Evolutionary conservation across 805 yeast genomes (phyloP).

Genomic region (Kodamaea laetipori): DNA sequence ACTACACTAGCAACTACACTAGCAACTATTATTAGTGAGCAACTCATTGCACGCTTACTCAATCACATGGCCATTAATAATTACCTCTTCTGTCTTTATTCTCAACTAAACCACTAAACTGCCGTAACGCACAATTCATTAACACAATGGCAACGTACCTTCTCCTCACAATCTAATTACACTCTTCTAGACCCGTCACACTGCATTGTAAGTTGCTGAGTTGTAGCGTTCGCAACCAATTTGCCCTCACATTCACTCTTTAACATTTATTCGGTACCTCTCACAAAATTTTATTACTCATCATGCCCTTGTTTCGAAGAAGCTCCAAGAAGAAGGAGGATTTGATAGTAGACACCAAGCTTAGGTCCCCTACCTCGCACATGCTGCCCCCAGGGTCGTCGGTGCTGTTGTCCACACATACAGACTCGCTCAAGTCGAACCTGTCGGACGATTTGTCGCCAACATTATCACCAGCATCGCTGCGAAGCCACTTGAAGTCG

Average conservation of each 20-base stretch:
- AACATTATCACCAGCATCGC: neutral
- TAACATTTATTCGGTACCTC: neutral
- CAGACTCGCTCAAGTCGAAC: neutral
- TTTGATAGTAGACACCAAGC: neutral
- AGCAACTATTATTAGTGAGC: too few species aligned
- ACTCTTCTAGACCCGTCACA: too few species aligned
- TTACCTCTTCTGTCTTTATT: too few species aligned
- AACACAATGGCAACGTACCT: too few species aligned
- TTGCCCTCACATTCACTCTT: neutral
- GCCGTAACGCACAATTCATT: too few species aligned
- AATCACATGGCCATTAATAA: too few species aligned
- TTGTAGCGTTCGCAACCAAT: too few species aligned
- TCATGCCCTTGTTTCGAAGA: conserved; percentile 15
- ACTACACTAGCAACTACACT: too few species aligned
- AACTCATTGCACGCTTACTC: too few species aligned
- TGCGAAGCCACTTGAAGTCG: conserved; percentile 6
- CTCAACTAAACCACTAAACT: too few species aligned
- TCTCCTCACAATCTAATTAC: too few species aligned
- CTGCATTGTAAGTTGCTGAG: too few species aligned
- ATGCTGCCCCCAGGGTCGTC: conserved; percentile 7
- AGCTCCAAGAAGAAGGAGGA: conserved; percentile 16
- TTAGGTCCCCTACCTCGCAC: neutral
- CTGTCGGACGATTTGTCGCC: neutral
- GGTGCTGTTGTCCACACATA: neutral
- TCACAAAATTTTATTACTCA: neutral